Base-by-base conservation (phyloP, 1,139 yeast genomes). In the Suhomyces terraborum region DNA sequence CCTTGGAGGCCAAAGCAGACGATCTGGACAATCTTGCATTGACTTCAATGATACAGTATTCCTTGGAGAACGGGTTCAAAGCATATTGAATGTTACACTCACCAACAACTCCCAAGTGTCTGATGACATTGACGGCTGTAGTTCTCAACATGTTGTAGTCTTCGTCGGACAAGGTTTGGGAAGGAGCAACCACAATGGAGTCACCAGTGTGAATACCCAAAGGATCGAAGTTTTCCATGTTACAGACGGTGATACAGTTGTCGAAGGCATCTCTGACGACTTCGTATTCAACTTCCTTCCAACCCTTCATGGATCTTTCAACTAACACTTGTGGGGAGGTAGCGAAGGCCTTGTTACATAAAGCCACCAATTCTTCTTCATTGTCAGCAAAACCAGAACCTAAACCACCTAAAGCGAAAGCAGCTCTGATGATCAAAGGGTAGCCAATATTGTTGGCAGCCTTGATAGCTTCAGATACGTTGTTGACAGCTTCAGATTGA, bases 31-130 rank as follows among this genome's bases (percentile, higher is more conserved):
- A 78, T 75, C 98, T 87, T 41, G 98, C 98, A 65, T 93, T 93
- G 51, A 93, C 98, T 73, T 93, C 98, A 66, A 93, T 93, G 54
- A 93, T 88, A 70, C 98, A 87, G 73, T 91, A 93, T 64, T 93
- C 98, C 67, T 87, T 85, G 48, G 94, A 84, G 69, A 81, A 80
- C 53, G 98, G 98, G 64, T 93, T 88, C 65, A 93, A 79, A 43
- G 98, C 98, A 64, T 93, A 93, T 68, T 93, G 98, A 60, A 93
- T 88, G 75, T 93, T 93, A 79, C 98, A 93, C 74, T 93, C 98
- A 78, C 98, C 98, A 60, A 93, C 98, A 64, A 93, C 98, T 58
- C 98, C 98, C 61, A 93, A 77, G 61, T 93, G 98, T 71, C 98
- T 86, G 54, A 93, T 93, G 53, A 93, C 96, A 55, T 93, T 93